Conservation (phyloP, 352 stramenopile species). For the Pythium brachiatum region DNA sequence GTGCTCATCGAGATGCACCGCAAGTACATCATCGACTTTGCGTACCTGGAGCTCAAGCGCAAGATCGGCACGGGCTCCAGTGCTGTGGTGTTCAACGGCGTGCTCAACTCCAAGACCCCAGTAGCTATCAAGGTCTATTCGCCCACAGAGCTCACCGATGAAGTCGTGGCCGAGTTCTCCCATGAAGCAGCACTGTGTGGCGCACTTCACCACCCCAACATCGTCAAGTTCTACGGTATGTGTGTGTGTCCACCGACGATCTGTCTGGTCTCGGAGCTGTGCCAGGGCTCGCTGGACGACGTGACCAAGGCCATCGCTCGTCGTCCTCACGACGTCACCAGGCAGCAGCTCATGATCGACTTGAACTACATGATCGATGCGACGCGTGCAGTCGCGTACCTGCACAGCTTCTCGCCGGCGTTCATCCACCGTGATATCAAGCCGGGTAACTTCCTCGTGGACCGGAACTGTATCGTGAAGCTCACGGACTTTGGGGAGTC, state of each 20-base stretch:
- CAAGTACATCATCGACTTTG: slow-evolving; percentile 78
- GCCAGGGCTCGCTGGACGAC: slow-evolving; percentile 55
- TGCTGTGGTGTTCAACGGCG: slow-evolving; percentile 61
- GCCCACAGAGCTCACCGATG: slow-evolving; percentile 47
- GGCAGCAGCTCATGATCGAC: slow-evolving; percentile 56
- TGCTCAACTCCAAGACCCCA: slow-evolving; percentile 41
- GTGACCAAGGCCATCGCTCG: slow-evolving; percentile 47
- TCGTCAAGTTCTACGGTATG: slow-evolving; percentile 83
- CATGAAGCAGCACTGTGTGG: slow-evolving; percentile 76
- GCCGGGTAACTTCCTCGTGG: slow-evolving; percentile 78
- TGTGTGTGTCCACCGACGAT: slow-evolving; percentile 76
- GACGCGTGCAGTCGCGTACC: slow-evolving; percentile 55
- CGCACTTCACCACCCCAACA: slow-evolving; percentile 71
- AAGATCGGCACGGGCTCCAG: slow-evolving; percentile 51
- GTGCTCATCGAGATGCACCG: slow-evolving; percentile 71
- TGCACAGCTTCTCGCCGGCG: slow-evolving; percentile 71
- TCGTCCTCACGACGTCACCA: slow-evolving; percentile 40
- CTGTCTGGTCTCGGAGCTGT: slow-evolving; percentile 75
- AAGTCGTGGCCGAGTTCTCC: slow-evolving; percentile 76
- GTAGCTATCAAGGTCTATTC: slow-evolving; percentile 84
- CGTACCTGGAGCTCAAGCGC: slow-evolving; percentile 50
- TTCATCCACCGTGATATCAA: slow-evolving; percentile 78
- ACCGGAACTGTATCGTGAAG: slow-evolving; percentile 37
- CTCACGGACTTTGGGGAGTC: slow-evolving; percentile 39
- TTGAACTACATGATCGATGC: slow-evolving; percentile 69